These are phyloP conservation scores for Paecilomyces fulvus DNA, from an alignment of 2,329 filamentous ascomycete species.

Conservation along the genomic window DNA sequence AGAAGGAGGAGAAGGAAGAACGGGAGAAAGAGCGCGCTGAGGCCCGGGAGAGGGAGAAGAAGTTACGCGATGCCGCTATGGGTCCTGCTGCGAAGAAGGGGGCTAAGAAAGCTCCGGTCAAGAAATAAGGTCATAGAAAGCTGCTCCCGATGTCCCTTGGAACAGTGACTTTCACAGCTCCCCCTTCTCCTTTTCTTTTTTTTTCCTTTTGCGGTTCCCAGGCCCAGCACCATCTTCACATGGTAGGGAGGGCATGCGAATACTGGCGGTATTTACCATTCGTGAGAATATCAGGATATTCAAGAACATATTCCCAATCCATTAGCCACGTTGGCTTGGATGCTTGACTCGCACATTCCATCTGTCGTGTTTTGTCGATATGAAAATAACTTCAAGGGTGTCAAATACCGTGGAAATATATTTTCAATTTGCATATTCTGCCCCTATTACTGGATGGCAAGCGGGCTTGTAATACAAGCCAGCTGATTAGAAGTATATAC, in stretches of 20 bases:
- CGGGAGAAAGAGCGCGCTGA: conserved; percentile 28
- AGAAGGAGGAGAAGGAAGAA: conserved; percentile 48
- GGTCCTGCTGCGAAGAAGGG: conserved; percentile 17
- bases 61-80: conserved; percentile 30
- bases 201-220: background rate
- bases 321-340: background rate
- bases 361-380: background rate
- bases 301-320: background rate
- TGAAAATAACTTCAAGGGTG: background rate
- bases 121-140: conserved; percentile 13
- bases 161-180: too few relatives aligned
- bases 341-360: background rate
- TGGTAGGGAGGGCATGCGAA: background rate
- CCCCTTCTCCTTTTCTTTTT: background rate
- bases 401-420: background rate
- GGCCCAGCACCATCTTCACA: background rate
- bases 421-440: background rate
- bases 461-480: background rate
- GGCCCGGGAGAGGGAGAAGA: conserved; percentile 29
- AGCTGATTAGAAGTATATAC: background rate
- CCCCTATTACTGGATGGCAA: background rate
- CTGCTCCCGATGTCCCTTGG: background rate
- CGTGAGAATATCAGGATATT: background rate
- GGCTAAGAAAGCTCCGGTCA: conserved; percentile 19
- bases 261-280: background rate